Percentiles rank a stretch among this genome's conserved stretches.
Evolutionary conservation across 2,329 filamentous ascomycete genomes (phyloP).

Genomic region (Verticillium nubilum): DNA sequence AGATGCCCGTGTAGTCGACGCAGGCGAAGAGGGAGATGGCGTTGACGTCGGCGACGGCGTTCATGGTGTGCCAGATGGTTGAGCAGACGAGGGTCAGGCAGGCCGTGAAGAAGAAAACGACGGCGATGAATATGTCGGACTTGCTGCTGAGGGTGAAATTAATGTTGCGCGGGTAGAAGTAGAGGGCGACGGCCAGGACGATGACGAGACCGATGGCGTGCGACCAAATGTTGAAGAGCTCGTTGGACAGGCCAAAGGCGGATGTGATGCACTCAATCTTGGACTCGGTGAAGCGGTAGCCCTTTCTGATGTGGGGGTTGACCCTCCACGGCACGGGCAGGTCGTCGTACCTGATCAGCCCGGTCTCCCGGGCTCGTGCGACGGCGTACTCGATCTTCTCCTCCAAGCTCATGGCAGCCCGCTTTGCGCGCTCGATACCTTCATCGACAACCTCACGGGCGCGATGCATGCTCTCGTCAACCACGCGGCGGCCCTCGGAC

Average conservation of each 20-base stretch:
- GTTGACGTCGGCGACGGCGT: slow-evolving; percentile 83
- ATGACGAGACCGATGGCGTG: slow-evolving; percentile 85
- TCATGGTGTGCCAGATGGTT: slow-evolving; percentile 98
- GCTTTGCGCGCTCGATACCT: slow-evolving; percentile 74
- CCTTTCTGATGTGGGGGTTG: slow-evolving; percentile 86
- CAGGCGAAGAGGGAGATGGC: slow-evolving; percentile 94
- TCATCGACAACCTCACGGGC: slow-evolving; percentile 75
- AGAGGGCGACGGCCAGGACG: slow-evolving; percentile 84
- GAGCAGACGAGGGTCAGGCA: slow-evolving; percentile 94
- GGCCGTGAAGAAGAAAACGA: slow-evolving; percentile 92
- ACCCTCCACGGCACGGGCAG: slow-evolving; percentile 88
- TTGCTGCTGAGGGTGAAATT: slow-evolving; percentile 86
- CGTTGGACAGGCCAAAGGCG: slow-evolving; percentile 81
- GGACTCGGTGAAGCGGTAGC: slow-evolving; percentile 90
- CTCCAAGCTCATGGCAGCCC: slow-evolving; percentile 76
- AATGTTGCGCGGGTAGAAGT: slow-evolving; percentile 85
- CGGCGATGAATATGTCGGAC: slow-evolving; percentile 83
- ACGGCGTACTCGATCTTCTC: slow-evolving; percentile 81
- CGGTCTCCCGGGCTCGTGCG: slow-evolving; percentile 66
- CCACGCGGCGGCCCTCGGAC: slow-evolving; percentile 71
- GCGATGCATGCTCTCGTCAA: slow-evolving; percentile 72
- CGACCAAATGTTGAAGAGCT: slow-evolving; percentile 97
- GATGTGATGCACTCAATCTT: slow-evolving; percentile 85
- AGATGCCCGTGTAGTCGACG: slow-evolving; percentile 97
- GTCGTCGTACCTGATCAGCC: slow-evolving; percentile 83